Evolutionary conservation across 1,284 basidiomycete genomes (phyloP), one percentile per base, ranked within the genome.

Genomic region (Retiboletus flavoniger): DNA sequence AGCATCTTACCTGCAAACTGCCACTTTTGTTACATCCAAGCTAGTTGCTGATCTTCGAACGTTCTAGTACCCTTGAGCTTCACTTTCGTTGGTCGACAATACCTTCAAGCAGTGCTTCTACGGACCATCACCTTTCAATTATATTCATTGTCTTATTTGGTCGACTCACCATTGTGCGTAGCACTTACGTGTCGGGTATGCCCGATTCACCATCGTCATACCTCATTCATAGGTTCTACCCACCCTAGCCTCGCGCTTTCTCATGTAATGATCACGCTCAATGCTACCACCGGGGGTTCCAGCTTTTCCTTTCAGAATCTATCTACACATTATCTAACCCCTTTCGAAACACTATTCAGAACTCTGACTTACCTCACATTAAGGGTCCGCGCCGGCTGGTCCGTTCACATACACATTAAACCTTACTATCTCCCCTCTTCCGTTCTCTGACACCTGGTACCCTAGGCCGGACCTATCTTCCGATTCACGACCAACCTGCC

Each of bases 41-140:
- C 19, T 17, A 50, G 36, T 14, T 24, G 29, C 32, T 19, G 41
- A 49, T n/a, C 38, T 24, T 47, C n/a, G 31, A 17, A 28, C 32
- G 8, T 16, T 62, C 51, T 24, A 26, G 38, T 16, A 35, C 19
- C 21, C 14, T 41, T 8, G 26, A 44, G 24, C 36, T 41, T 46
- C 28, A 29, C 21, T 21, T 47, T 55, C 7, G 29, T 44, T 24
- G 26, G 41, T 35, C 56, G 48, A 40, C 41, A 21, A 26, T 36
- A 42, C 40, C 36, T 44, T 59, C 21, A 17, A 34, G 17, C 21
- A 47, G 43, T 31, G 10, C 36, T 38, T 59, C 26, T 47, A 19
- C 24, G 43, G 19, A 17, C 39, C 13, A 26, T 13, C n/a, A 24
- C 28, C 5, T 21, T 55, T 59, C 17, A 45, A 46, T 43, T 36